phyloP scores from a whole-genome alignment of 352 stramenopile species.

The Globisporangium solare region DNA sequence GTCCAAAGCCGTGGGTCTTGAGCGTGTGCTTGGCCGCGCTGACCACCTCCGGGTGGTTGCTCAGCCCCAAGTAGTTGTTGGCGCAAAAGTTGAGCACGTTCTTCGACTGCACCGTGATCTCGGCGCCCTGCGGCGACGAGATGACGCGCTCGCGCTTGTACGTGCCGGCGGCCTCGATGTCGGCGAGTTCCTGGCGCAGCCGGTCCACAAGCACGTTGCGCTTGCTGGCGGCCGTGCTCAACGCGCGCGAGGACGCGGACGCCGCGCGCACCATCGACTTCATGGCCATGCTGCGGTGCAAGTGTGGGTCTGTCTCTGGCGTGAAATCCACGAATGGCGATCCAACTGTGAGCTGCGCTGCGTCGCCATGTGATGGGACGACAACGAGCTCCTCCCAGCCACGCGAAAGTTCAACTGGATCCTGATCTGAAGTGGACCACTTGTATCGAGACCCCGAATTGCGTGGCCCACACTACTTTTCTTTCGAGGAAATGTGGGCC shows the following conservation, averaged over 20 bases:
- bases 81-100: constrained; percentile 92
- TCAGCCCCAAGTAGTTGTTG: constrained; percentile 94
- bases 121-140: constrained; percentile 73
- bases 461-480: not conserved
- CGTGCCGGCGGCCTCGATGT: constrained; percentile 73
- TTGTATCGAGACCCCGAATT: not conserved
- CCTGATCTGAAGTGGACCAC: not conserved
- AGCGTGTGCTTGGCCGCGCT: constrained; percentile 79
- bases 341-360: not conserved
- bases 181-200: constrained; percentile 60
- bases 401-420: not conserved
- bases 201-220: constrained; percentile 75
- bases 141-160: constrained; percentile 91
- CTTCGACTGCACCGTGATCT: constrained; percentile 69
- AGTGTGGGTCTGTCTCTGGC: too few relatives aligned
- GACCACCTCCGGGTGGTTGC: constrained; percentile 85
- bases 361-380: not conserved
- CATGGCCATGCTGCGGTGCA: not conserved
- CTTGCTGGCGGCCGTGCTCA: constrained; percentile 21
- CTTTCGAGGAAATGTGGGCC: too few relatives aligned
- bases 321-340: not conserved
- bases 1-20: constrained; percentile 85
- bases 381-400: not conserved
- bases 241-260: constrained; percentile 11
- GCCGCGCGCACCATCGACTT: not conserved